phyloP scores from a whole-genome alignment of 495 filamentous ascomycete species.

The Xylaria nigripes region DNA sequence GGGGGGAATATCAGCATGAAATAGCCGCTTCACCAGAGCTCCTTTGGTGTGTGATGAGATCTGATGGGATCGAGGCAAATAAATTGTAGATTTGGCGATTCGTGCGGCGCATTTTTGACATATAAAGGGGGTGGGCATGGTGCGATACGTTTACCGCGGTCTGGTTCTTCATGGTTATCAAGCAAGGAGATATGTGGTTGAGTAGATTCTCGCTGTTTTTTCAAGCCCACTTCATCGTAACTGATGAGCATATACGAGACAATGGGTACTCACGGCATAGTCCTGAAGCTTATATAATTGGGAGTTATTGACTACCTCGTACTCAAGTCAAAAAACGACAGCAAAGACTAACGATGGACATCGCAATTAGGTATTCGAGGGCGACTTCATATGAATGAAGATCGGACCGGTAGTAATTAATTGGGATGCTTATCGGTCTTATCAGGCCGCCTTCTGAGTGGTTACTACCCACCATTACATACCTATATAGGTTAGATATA shows the following conservation, averaged over 20 bases:
- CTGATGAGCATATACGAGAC: neutral
- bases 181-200: neutral
- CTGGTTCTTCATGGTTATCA: conserved; percentile 11
- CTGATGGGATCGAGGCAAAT: neutral
- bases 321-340: neutral
- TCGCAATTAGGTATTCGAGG: no score
- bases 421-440: neutral
- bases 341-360: neutral
- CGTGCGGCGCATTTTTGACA: conserved; percentile 20
- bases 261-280: neutral
- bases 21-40: neutral
- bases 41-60: neutral
- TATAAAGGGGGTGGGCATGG: conserved; percentile 21
- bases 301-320: neutral
- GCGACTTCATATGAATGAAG: neutral
- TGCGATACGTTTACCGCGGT: conserved; percentile 4
- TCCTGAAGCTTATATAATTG: neutral
- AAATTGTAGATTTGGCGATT: conserved; percentile 2
- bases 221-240: neutral
- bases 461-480: no score
- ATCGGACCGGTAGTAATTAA: no score
- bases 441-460: no score
- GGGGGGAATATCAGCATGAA: neutral
- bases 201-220: neutral
- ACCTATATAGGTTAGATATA: no score